Evolutionary conservation across 331 rosid genomes (phyloP).

Genomic region (Prunus yedoensis): DNA sequence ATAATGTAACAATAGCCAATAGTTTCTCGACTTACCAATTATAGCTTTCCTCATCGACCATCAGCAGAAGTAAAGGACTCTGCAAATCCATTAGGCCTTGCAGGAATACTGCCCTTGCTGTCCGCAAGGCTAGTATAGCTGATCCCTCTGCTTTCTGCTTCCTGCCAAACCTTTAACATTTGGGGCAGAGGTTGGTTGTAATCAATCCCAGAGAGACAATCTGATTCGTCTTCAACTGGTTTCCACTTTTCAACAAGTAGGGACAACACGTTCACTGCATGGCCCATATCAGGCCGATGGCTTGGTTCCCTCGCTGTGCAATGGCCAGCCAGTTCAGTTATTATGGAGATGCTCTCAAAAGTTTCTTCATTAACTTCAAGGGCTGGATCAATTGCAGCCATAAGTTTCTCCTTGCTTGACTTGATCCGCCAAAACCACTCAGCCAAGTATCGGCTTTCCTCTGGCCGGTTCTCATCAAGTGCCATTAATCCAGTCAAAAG

Average conservation of each 20-base stretch:
- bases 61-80: conserved; percentile 66
- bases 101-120: conserved; percentile 65
- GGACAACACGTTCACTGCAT: conserved; percentile 60
- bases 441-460: conserved; percentile 77
- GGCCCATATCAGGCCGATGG: conserved; percentile 83
- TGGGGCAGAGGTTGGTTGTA: conserved; percentile 63
- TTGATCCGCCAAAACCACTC: conserved; percentile 77
- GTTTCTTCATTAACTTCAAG: conserved; percentile 45
- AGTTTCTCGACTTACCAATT: background rate
- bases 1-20: background rate
- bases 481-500: conserved; percentile 72
- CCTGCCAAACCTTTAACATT: conserved; percentile 71
- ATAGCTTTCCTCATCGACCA: conserved; percentile 48
- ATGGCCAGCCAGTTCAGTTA: conserved; percentile 74
- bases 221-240: conserved; percentile 50
- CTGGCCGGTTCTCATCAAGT: conserved; percentile 70
- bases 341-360: conserved; percentile 43
- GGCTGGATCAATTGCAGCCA: conserved; percentile 64
- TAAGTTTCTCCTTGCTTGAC: conserved; percentile 52
- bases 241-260: conserved; percentile 68
- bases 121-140: conserved; percentile 46
- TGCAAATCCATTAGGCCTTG: conserved; percentile 65
- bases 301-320: conserved; percentile 74
- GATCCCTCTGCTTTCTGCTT: conserved; percentile 45
- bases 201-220: conserved; percentile 49